Percentiles rank a stretch among this genome's conserved stretches.
Evolutionary conservation across 2,329 filamentous ascomycete genomes (phyloP).

Genomic region (Coniochaeta pulveracea): DNA sequence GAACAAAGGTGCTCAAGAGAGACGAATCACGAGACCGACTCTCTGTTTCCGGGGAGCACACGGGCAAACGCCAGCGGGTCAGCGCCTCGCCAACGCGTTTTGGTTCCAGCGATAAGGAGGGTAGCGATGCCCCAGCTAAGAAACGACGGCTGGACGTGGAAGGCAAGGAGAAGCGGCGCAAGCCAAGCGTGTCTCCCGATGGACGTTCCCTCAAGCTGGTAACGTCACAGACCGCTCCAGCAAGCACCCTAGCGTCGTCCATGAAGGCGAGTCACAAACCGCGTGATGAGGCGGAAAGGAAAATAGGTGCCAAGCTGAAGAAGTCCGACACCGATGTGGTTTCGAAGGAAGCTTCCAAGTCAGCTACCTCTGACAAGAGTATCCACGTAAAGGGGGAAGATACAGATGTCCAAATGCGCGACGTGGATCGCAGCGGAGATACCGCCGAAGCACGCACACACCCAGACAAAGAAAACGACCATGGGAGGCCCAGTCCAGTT

Average conservation of each 20-base stretch:
- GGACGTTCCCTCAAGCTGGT: conserved; percentile 31
- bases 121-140: conserved; percentile 39
- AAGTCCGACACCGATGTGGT: conserved; percentile 26
- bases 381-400: conserved; percentile 50
- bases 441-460: conserved; percentile 16
- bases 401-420: conserved; percentile 43
- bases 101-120: conserved; percentile 41
- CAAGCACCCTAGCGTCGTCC: conserved; percentile 14
- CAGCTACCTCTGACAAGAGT: conserved; percentile 30
- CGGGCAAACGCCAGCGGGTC: conserved; percentile 45
- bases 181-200: conserved; percentile 32
- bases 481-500: conserved; percentile 16
- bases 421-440: conserved; percentile 21
- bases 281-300: conserved; percentile 31
- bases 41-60: conserved; percentile 35
- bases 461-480: conserved; percentile 19
- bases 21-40: conserved; percentile 48
- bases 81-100: conserved; percentile 47
- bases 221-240: conserved; percentile 24
- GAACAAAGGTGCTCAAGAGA: conserved; percentile 48
- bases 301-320: conserved; percentile 22
- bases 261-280: conserved; percentile 23
- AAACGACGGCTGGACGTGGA: conserved; percentile 46
- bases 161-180: conserved; percentile 34
- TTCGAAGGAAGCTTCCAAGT: conserved; percentile 29